phyloP scores from a whole-genome alignment of 352 stramenopile genomes.

The Plasmopara halstedii region DNA sequence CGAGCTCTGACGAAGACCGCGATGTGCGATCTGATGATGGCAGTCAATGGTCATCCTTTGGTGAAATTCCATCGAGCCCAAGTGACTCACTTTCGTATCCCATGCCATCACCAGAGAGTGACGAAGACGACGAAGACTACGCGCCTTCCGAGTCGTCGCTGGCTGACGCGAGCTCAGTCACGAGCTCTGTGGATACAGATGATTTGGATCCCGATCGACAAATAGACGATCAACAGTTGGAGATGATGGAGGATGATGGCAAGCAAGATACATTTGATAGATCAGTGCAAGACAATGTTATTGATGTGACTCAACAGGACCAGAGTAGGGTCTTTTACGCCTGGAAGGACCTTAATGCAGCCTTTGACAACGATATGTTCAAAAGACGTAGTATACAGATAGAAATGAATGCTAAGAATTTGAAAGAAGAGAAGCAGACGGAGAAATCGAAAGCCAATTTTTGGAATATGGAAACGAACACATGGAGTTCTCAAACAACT shows the following conservation, averaged over 20 bases:
- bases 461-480: conserved; percentile 6
- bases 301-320: conserved; percentile 8
- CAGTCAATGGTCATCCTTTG: conserved; percentile 27
- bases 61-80: conserved; percentile 18
- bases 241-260: not conserved
- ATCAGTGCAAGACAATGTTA: conserved; percentile 6
- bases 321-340: conserved; percentile 7
- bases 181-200: conserved; percentile 18
- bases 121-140: conserved; percentile 23
- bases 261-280: conserved; percentile 1
- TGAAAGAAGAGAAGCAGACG: not conserved
- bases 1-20: conserved; percentile 38
- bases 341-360: conserved; percentile 18
- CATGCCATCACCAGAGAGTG: conserved; percentile 15
- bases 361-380: conserved; percentile 18
- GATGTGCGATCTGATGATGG: conserved; percentile 8
- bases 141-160: conserved; percentile 16
- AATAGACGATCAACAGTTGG: conserved; percentile 5
- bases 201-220: conserved; percentile 18
- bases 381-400: conserved; percentile 11
- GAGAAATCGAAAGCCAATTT: conserved; percentile 3
- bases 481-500: conserved; percentile 4
- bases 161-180: conserved; percentile 6
- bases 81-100: conserved; percentile 22
- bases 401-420: not conserved